phyloP scores from a whole-genome alignment of 2,329 filamentous ascomycete genomes.

The Pezicula rhizophila region DNA sequence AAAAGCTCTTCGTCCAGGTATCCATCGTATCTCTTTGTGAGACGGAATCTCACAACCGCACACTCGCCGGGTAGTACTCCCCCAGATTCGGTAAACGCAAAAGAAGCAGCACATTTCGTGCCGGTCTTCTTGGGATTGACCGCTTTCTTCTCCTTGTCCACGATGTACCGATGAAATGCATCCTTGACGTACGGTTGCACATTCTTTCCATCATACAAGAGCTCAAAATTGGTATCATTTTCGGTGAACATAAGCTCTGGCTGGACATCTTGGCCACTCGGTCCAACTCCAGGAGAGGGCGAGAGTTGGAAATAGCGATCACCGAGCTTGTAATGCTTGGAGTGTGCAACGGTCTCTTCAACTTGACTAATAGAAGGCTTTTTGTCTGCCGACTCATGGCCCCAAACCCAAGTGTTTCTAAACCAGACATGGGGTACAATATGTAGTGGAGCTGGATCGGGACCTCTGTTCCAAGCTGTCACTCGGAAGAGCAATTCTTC shows the following conservation, averaged over 20 bases:
- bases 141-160: constrained; percentile 71
- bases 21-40: constrained; percentile 67
- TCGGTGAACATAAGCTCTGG: constrained; percentile 88
- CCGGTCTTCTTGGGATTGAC: constrained; percentile 75
- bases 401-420: constrained; percentile 96
- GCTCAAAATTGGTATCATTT: constrained; percentile 84
- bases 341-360: constrained; percentile 62
- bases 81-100: constrained; percentile 80
- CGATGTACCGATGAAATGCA: constrained; percentile 84
- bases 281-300: constrained; percentile 79
- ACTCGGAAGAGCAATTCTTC: constrained; percentile 91
- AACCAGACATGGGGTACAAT: constrained; percentile 96
- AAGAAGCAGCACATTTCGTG: constrained; percentile 90
- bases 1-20: constrained; percentile 91
- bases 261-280: constrained; percentile 74
- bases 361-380: constrained; percentile 73
- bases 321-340: constrained; percentile 75
- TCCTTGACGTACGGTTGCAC: constrained; percentile 85
- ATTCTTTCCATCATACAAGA: constrained; percentile 73
- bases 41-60: constrained; percentile 86
- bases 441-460: constrained; percentile 83
- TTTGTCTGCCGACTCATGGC: constrained; percentile 64
- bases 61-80: constrained; percentile 88
- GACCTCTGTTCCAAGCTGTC: constrained; percentile 92
- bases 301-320: constrained; percentile 80